These are phyloP conservation scores for Cadophora luteo-olivacea DNA, from an alignment of 2,329 filamentous ascomycete species.

Conservation along the genomic window DNA sequence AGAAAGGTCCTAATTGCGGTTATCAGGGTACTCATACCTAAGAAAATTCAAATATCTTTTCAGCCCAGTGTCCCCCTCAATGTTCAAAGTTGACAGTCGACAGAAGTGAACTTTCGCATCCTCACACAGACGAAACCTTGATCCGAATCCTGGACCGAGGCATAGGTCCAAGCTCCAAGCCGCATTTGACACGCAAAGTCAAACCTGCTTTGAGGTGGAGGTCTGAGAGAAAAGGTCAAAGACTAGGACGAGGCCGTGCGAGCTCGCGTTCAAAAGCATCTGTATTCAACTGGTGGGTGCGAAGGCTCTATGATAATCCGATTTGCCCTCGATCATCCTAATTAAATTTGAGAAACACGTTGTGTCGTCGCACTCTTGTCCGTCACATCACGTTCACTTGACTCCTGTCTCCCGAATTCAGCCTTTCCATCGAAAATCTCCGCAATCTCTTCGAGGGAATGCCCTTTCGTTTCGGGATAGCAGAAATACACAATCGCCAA, in stretches of 20 bases:
- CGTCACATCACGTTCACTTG: background rate
- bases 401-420: background rate
- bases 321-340: background rate
- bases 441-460: constrained; percentile 49
- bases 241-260: background rate
- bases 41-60: too few relatives aligned
- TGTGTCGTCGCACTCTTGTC: background rate
- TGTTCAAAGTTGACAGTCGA: too few relatives aligned
- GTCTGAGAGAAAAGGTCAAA: background rate
- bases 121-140: too few relatives aligned
- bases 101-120: too few relatives aligned
- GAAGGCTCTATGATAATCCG: background rate
- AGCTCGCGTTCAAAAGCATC: background rate
- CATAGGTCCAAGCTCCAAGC: background rate
- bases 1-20: too few relatives aligned
- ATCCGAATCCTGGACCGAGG: background rate
- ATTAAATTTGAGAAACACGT: background rate
- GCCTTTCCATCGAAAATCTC: constrained; percentile 25
- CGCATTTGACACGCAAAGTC: background rate
- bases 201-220: background rate
- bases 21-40: too few relatives aligned
- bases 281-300: background rate
- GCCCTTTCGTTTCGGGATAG: constrained; percentile 46
- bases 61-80: too few relatives aligned
- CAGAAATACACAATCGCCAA: constrained; percentile 28